Base-by-base conservation (phyloP, 257 asterid species). In the Anisodus acutangulus region DNA sequence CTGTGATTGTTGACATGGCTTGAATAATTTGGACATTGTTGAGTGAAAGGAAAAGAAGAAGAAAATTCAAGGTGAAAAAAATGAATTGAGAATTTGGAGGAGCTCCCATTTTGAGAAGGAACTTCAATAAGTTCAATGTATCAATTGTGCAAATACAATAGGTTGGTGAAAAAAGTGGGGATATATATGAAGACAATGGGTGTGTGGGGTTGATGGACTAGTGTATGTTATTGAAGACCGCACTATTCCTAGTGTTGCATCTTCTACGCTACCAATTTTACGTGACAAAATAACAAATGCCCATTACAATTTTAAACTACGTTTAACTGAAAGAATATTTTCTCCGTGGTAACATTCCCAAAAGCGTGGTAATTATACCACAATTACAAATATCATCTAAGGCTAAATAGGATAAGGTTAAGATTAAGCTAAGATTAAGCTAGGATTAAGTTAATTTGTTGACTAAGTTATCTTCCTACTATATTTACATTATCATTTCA, bases 1-100 rank as follows among this genome's bases (percentile, higher is more conserved):
- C 92, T 19, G 86, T 82, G 1, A 90, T 87, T 1, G 93, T 64
- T 8, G 94, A 82, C 90, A 81, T 90, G 41, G 96, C 87, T 6
- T 8, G 49, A 58, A 82, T 83, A 26, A 72, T 53, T 76, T 51
- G 81, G 47, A 76, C 58, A 37, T 35, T 15, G 31, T 16, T 80
- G 11, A 81, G 9, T 6, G 63, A 53, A 12, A 87, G 5, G 85
- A 83, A 31, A 26, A 90, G 9, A 37, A 90, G 35, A 43, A 88
- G 80, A 9, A 87, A 64, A 55, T 85, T 12, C 35, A 89, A 47
- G 85, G 78, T 19, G 45, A 31, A 47, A 84, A 89, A 55, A 51
- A 15, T 10, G 55, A 17, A 51, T 5, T 51, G 82, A 4, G 72
- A 45, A 47, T 69, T 71, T 58, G 72, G 19, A 51, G 72, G 81